These are phyloP conservation scores for Geotrichum phurueaensis DNA, from an alignment of 1,139 yeast species.

Conservation along the genomic window DNA sequence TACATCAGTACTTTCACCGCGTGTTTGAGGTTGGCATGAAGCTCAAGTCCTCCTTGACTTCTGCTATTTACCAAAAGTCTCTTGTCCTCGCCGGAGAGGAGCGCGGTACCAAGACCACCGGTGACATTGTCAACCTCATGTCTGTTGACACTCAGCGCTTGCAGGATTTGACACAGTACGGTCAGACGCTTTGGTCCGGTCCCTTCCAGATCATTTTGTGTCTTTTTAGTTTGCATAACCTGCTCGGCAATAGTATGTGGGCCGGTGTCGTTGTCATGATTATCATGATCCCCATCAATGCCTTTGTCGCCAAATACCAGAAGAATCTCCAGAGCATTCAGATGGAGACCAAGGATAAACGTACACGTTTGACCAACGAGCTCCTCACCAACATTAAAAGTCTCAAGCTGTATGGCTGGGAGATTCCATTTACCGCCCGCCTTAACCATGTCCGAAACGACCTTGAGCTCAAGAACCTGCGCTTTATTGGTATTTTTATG, in stretches of 20 bases:
- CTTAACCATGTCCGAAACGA: slow-evolving; percentile 80
- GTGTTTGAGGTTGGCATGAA: slow-evolving; percentile 89
- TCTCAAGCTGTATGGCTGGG: slow-evolving; percentile 93
- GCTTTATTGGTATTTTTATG: slow-evolving; percentile 67
- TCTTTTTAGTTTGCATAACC: slow-evolving; percentile 62
- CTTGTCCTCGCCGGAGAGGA: slow-evolving; percentile 79
- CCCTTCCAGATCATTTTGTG: slow-evolving; percentile 88
- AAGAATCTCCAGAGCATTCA: slow-evolving; percentile 71
- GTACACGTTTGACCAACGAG: slow-evolving; percentile 74
- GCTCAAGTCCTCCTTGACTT: slow-evolving; percentile 66
- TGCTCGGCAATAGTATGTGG: slow-evolving; percentile 94
- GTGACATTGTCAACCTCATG: slow-evolving; percentile 95
- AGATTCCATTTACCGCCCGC: slow-evolving; percentile 68
- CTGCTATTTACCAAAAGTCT: slow-evolving; percentile 75
- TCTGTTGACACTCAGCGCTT: slow-evolving; percentile 93
- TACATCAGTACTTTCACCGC: slow-evolving; percentile 90
- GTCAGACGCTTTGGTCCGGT: slow-evolving; percentile 91
- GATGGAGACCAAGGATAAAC: slow-evolving; percentile 61
- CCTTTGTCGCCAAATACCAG: slow-evolving; percentile 65
- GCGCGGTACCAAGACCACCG: slow-evolving; percentile 74
- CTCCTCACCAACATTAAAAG: slow-evolving; percentile 88
- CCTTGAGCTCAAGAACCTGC: slow-evolving; percentile 74
- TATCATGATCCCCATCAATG: slow-evolving; percentile 80
- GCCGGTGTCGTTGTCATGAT: slow-evolving; percentile 84
- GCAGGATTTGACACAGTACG: slow-evolving; percentile 82